These are phyloP conservation scores for Rhizopus microsporus DNA, from an alignment of 371 early-diverging fungal genomes.

Conservation along the genomic window DNA sequence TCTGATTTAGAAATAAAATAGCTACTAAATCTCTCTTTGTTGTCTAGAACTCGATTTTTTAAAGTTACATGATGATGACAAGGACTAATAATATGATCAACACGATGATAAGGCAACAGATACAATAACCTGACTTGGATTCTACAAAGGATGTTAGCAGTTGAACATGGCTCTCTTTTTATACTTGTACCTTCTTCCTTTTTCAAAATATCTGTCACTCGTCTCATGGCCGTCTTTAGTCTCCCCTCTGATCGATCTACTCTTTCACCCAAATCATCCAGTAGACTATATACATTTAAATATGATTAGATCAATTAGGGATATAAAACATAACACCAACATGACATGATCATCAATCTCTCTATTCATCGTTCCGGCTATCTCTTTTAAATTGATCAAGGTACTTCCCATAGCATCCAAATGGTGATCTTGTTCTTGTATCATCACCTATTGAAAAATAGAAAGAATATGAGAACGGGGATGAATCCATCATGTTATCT, in stretches of 20 bases:
- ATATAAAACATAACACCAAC: conserved; percentile 25
- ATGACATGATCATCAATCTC: conserved; percentile 63
- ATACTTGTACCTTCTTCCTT: conserved; percentile 60
- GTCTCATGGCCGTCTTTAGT: conserved; percentile 56
- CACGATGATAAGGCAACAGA: conserved; percentile 60
- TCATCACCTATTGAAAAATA: conserved; percentile 37
- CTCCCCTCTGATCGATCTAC: conserved; percentile 56
- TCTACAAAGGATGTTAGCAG: conserved; percentile 31
- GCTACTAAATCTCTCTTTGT: too few relatives aligned
- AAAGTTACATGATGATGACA: conserved; percentile 43
- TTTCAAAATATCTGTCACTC: conserved; percentile 56
- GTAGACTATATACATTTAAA: conserved; percentile 34
- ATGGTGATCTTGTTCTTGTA: conserved; percentile 66
- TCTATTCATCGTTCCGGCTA: conserved; percentile 62
- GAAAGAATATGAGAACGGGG: background rate
- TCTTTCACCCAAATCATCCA: conserved; percentile 63
- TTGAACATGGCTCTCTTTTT: background rate
- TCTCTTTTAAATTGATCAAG: conserved; percentile 60
- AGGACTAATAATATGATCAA: conserved; percentile 59
- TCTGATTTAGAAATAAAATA: too few relatives aligned
- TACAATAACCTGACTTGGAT: conserved; percentile 60
- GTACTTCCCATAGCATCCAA: conserved; percentile 63
- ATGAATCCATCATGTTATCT: background rate
- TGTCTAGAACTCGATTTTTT: too few relatives aligned
- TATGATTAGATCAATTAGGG: background rate